These are phyloP conservation scores for Fusarium tanahbumbuense DNA, from an alignment of 2,329 filamentous ascomycete species.

Conservation along the genomic window DNA sequence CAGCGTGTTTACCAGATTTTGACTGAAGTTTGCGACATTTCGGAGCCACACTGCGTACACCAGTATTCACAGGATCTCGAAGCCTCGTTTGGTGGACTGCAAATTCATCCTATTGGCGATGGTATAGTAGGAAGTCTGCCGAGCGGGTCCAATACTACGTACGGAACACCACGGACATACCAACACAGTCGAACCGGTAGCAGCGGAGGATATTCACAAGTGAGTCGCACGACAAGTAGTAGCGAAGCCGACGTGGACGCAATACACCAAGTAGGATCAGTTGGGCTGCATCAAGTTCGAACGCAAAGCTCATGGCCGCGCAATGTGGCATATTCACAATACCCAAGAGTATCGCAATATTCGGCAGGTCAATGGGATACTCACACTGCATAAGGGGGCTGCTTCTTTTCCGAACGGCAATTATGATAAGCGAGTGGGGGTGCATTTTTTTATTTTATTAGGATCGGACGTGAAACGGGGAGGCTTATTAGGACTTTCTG, in stretches of 20 bases:
- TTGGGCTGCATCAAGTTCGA: constrained; percentile 37
- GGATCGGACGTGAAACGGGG: constrained; percentile 25
- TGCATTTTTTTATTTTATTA: constrained; percentile 14
- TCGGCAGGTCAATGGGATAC: constrained; percentile 35
- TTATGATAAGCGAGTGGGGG: constrained; percentile 15
- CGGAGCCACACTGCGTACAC: constrained; percentile 66
- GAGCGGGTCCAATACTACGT: constrained; percentile 45
- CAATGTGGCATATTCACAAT: constrained; percentile 37
- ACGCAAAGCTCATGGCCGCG: constrained; percentile 39
- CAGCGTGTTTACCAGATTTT: constrained; percentile 65
- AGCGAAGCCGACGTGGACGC: constrained; percentile 45
- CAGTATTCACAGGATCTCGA: constrained; percentile 55
- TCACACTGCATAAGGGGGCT: constrained; percentile 7
- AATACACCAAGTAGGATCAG: constrained; percentile 39
- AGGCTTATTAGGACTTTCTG: constrained; percentile 10
- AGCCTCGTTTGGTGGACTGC: constrained; percentile 41
- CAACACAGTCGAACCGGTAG: constrained; percentile 50
- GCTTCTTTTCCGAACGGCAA: constrained; percentile 5
- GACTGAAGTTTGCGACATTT: constrained; percentile 59
- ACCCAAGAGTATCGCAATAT: constrained; percentile 32
- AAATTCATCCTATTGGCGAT: constrained; percentile 33
- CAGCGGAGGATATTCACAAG: constrained; percentile 52
- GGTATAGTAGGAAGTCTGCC: constrained; percentile 10
- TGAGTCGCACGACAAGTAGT: constrained; percentile 50
- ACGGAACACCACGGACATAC: constrained; percentile 46